Base-by-base conservation (phyloP, 768 basidiomycete genomes). In the Hygrophorus pudorinus region DNA sequence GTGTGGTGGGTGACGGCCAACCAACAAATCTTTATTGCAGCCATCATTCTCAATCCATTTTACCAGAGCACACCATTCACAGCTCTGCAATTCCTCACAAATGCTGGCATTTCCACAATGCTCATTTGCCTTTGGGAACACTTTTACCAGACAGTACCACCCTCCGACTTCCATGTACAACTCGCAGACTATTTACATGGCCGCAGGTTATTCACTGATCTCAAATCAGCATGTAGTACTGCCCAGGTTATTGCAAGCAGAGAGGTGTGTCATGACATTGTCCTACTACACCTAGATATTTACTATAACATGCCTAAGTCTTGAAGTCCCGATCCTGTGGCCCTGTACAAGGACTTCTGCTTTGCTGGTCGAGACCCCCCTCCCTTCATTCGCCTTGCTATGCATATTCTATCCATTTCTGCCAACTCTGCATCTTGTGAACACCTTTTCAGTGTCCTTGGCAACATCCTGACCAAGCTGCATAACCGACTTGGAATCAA, bases 371-470 rank as follows among this genome's bases (percentile, higher is more conserved):
- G 10, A 8, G 30, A 28, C 32, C 32, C 18, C 5, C 21, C 49
- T 20, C 50, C 52, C 13, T 41, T 57, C 9, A 24, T 45, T 14
- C n/a, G 24, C 12, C 53, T 59, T 38, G 58, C 57, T 13, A 12
- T 18, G 4, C 50, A 34, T 21, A 28, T 59, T 16, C 45, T 55
- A 12, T 51, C 52, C n/a, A 50, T 59, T 11, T 47, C 42, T 41
- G 46, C 48, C 10, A 59, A 59, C 40, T 59, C 58, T 8, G 56
- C 51, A 20, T 58, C 53, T 43, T 20, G 49, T 56, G 14, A 64
- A 62, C 43, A 62, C 60, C 49, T 64, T 2, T 62, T 61, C 51
- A 64, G 62, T 31, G 42, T 49, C 2, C 58, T 63, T 45, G 60
- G 62, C 3, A 51, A 48, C 31, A 62, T 53, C 13, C 48, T 61